Conservation (phyloP, 106 monocot genomes). For the Triglochin maritima region DNA sequence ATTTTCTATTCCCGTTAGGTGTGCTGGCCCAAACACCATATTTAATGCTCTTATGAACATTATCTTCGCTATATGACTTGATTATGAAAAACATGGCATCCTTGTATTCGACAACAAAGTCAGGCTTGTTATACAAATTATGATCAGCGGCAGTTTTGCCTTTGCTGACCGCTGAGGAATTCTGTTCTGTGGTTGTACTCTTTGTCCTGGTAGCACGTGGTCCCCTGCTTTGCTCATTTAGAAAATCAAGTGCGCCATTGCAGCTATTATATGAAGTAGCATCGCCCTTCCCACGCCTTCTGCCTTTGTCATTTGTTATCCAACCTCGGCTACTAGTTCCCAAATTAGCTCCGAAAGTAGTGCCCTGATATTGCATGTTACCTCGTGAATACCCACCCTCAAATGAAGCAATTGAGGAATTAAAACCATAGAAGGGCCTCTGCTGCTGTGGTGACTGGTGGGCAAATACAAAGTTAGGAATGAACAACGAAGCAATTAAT, state of each 20-base stretch:
- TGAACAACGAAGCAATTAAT: neutral
- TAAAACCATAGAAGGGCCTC: conserved; percentile 15
- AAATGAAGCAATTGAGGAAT: conserved; percentile 1
- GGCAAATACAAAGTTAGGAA: neutral
- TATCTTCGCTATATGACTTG: conserved; percentile 95
- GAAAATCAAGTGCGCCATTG: conserved; percentile 43
- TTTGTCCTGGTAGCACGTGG: conserved; percentile 49
- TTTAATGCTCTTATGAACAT: conserved; percentile 92
- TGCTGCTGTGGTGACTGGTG: conserved; percentile 33
- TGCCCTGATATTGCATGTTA: conserved; percentile 18
- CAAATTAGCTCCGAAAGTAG: conserved; percentile 24
- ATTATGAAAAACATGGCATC: conserved; percentile 87
- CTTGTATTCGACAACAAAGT: conserved; percentile 61
- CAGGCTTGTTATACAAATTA: conserved; percentile 41
- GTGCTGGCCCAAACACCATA: conserved; percentile 98
- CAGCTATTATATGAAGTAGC: conserved; percentile 28
- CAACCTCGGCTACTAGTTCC: conserved; percentile 19
- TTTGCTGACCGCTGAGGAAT: conserved; percentile 18
- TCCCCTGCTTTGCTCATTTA: conserved; percentile 65
- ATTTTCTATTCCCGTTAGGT: conserved; percentile 74
- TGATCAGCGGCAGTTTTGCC: conserved; percentile 10
- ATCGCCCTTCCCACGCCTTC: conserved; percentile 38
- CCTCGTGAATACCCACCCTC: conserved; percentile 29
- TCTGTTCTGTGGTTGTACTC: conserved; percentile 15
- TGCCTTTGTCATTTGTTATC: conserved; percentile 27